Conservation (phyloP, 2,329 filamentous ascomycete species). For the Alternaria solani region DNA sequence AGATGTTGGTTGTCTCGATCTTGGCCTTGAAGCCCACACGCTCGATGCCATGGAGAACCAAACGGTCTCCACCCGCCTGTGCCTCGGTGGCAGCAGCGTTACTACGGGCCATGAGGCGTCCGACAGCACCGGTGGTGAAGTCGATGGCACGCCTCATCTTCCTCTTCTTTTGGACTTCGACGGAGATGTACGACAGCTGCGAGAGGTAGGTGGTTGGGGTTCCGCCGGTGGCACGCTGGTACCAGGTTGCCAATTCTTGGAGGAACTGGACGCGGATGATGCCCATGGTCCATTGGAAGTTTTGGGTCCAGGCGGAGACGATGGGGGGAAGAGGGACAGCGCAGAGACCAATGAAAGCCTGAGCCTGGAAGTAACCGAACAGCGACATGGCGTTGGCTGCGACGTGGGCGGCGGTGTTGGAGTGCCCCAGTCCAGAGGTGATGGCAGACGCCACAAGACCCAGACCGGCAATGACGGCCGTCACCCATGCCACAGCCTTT, state of each 20-base stretch:
- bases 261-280: constrained; percentile 89
- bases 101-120: constrained; percentile 50
- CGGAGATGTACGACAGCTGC: constrained; percentile 75
- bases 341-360: constrained; percentile 88
- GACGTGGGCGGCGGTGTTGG: constrained; percentile 93
- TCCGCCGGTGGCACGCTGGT: constrained; percentile 90
- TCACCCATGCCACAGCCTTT: constrained; percentile 86
- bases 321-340: constrained; percentile 84
- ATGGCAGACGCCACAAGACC: constrained; percentile 86
- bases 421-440: constrained; percentile 88
- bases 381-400: constrained; percentile 93
- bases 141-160: constrained; percentile 57
- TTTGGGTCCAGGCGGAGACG: constrained; percentile 92
- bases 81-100: constrained; percentile 58
- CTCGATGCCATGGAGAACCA: constrained; percentile 80
- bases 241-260: constrained; percentile 92
- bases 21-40: constrained; percentile 84
- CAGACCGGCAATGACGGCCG: constrained; percentile 85
- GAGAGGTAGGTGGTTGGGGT: constrained; percentile 81
- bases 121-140: constrained; percentile 27
- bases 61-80: constrained; percentile 39
- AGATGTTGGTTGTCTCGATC: constrained; percentile 92
- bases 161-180: constrained; percentile 81
- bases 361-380: constrained; percentile 92
- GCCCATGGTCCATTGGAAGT: constrained; percentile 98